phyloP scores from a whole-genome alignment of 352 stramenopile genomes.

The Globisporangium splendens region DNA sequence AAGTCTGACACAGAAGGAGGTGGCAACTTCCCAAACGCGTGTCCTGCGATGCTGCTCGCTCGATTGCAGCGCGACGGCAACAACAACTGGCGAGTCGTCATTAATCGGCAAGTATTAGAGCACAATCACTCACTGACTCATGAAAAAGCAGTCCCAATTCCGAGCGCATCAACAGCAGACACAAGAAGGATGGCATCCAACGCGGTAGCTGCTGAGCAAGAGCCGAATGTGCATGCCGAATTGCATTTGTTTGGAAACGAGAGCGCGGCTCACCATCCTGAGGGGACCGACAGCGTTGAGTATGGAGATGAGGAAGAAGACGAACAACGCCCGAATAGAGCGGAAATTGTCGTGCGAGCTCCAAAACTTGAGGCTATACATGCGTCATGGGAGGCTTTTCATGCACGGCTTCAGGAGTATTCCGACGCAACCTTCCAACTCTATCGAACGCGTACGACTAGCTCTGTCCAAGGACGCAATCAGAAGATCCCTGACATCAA shows the following conservation, averaged over 20 bases:
- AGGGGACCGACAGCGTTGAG: too few relatives aligned
- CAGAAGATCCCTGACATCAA: slow-evolving; percentile 63
- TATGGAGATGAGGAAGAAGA: not conserved
- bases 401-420: slow-evolving; percentile 52
- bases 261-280: too few relatives aligned
- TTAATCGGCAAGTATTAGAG: slow-evolving; percentile 59
- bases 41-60: slow-evolving; percentile 66
- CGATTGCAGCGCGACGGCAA: slow-evolving; percentile 61
- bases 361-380: slow-evolving; percentile 50
- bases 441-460: slow-evolving; percentile 75
- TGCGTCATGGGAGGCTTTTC: slow-evolving; percentile 69
- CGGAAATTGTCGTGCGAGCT: slow-evolving; percentile 59
- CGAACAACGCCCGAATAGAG: not conserved
- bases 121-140: slow-evolving; percentile 43
- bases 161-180: too few relatives aligned
- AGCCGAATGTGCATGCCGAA: too few relatives aligned
- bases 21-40: slow-evolving; percentile 18
- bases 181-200: too few relatives aligned
- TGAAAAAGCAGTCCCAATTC: too few relatives aligned
- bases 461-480: slow-evolving; percentile 62
- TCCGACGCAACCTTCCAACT: slow-evolving; percentile 67
- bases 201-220: too few relatives aligned
- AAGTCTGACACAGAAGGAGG: slow-evolving; percentile 4
- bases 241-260: too few relatives aligned
- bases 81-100: slow-evolving; percentile 59